phyloP scores from a whole-genome alignment of 495 filamentous ascomycete genomes.

The Lasiosphaeris hirsuta region DNA sequence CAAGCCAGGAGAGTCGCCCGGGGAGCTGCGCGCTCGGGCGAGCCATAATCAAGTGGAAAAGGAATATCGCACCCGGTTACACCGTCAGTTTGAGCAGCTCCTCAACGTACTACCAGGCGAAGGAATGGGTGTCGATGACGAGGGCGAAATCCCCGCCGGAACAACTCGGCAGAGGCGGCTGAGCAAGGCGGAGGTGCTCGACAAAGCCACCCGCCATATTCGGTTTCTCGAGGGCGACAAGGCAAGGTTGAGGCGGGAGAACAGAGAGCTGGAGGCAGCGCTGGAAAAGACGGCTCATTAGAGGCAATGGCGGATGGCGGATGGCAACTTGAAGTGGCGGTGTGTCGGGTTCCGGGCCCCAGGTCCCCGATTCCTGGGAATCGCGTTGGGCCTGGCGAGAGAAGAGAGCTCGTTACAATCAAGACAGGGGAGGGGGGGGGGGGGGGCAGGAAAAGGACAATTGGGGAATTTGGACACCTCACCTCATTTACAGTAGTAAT shows the following conservation, averaged over 20 bases:
- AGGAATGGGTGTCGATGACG: background rate
- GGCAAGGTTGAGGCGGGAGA: background rate
- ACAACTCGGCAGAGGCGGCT: constrained; percentile 3
- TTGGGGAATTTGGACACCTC: too few species aligned
- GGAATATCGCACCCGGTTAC: constrained; percentile 20
- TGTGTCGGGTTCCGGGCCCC: too few species aligned
- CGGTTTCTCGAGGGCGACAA: background rate
- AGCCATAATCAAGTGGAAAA: constrained; percentile 22
- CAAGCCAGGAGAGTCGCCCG: constrained; percentile 17
- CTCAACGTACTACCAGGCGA: constrained; percentile 15
- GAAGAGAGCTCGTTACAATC: too few species aligned
- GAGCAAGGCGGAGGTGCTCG: constrained; percentile 22
- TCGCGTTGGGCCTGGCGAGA: too few species aligned
- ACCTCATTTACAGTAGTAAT: too few species aligned
- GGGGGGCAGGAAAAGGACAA: too few species aligned
- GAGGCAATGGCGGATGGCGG: background rate
- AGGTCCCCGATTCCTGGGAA: too few species aligned
- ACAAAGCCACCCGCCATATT: constrained; percentile 13
- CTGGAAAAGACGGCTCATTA: background rate
- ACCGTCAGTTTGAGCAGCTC: constrained; percentile 16
- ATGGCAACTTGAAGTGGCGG: background rate
- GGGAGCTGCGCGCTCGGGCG: constrained; percentile 13
- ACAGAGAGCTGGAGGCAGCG: background rate
- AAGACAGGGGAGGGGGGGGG: too few species aligned
- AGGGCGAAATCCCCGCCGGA: background rate